These are phyloP conservation scores for Rhodotorula diobovata DNA, from an alignment of 768 basidiomycete species.

Conservation along the genomic window DNA sequence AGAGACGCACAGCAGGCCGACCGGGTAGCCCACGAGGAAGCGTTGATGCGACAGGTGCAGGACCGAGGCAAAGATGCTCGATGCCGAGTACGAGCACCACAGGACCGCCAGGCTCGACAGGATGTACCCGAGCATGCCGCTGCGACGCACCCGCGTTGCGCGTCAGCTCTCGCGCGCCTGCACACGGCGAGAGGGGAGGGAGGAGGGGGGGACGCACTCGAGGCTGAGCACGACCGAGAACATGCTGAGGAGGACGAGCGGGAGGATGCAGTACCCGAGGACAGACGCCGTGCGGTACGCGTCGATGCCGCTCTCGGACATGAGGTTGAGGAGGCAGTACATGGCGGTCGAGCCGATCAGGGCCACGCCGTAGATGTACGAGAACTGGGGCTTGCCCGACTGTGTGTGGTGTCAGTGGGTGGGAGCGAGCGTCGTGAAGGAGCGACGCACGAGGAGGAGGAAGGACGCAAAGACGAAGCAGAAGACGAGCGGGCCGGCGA, in stretches of 20 bases:
- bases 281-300: conserved; percentile 88
- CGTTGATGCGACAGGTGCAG: conserved; percentile 93
- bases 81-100: conserved; percentile 97
- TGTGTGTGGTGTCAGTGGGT: conserved; percentile 45
- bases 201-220: conserved; percentile 60
- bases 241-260: conserved; percentile 90
- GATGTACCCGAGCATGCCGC: conserved; percentile 78
- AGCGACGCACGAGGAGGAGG: conserved; percentile 70
- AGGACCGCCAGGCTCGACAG: conserved; percentile 74
- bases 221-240: conserved; percentile 79
- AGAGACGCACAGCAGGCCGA: conserved; percentile 60
- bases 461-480: conserved; percentile 90
- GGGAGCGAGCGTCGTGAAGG: neutral
- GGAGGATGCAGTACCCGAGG: conserved; percentile 90
- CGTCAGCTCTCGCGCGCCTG: neutral
- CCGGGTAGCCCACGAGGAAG: conserved; percentile 90
- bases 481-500: conserved; percentile 92
- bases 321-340: conserved; percentile 90
- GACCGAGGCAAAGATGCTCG: conserved; percentile 90
- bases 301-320: conserved; percentile 92
- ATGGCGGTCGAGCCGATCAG: conserved; percentile 88
- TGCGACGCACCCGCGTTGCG: conserved; percentile 44
- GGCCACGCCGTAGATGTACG: conserved; percentile 96
- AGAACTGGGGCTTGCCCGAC: conserved; percentile 98
- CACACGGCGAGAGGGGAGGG: neutral